A percentile compares a stretch with the other conserved stretches of the same genome.
Conservation (phyloP, 2,329 filamentous ascomycete genomes). For the Claviceps cyperi region DNA sequence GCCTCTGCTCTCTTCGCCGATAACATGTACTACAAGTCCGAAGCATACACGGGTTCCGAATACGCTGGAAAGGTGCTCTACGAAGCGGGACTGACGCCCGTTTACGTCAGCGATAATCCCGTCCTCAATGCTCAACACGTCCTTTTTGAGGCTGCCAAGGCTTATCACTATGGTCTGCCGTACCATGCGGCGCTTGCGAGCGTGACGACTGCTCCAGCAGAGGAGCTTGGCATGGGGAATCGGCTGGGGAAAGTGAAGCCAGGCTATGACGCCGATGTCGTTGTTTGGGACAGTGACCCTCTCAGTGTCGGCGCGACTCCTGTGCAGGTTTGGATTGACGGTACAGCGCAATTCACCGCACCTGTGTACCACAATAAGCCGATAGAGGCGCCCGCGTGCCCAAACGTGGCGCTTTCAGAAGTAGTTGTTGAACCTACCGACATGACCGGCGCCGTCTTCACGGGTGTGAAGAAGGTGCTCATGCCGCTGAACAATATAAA, state of each 20-base stretch:
- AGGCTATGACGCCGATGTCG: constrained; percentile 47
- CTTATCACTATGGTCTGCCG: constrained; percentile 43
- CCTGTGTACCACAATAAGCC: constrained; percentile 41
- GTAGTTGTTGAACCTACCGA: constrained; percentile 26
- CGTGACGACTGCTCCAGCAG: constrained; percentile 44
- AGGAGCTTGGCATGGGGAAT: constrained; percentile 40
- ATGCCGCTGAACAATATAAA: constrained; percentile 25
- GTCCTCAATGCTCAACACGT: constrained; percentile 57
- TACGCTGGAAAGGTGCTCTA: constrained; percentile 52
- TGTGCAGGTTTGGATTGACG: constrained; percentile 50
- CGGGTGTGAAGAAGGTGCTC: constrained; percentile 37
- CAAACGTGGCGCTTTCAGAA: constrained; percentile 24
- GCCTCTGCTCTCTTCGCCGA: constrained; percentile 53
- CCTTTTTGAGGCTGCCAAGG: constrained; percentile 49
- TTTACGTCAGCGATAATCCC: constrained; percentile 59
- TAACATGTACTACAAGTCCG: constrained; percentile 59
- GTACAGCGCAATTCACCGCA: constrained; percentile 36
- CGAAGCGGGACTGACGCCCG: constrained; percentile 48
- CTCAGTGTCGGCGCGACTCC: constrained; percentile 44
- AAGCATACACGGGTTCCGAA: constrained; percentile 50
- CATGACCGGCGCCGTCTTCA: constrained; percentile 34
- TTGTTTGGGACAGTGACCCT: constrained; percentile 49
- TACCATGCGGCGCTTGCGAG: constrained; percentile 44
- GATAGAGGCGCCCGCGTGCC: constrained; percentile 21
- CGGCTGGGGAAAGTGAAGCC: constrained; percentile 46